phyloP scores from a whole-genome alignment of 495 filamentous ascomycete genomes.

The Aspergillus funiculosus region DNA sequence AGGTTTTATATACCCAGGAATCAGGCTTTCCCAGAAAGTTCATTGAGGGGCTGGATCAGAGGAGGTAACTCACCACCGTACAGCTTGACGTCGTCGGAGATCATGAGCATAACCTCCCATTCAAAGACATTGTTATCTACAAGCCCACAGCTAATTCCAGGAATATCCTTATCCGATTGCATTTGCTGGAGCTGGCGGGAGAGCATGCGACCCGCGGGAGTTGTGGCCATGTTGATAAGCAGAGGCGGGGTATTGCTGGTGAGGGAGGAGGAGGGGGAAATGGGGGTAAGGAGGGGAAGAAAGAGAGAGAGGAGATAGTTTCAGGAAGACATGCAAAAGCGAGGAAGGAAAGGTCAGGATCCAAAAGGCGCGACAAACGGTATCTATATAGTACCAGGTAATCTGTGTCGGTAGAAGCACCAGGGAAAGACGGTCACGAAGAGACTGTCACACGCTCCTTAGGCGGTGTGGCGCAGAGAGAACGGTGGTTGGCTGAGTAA shows the following conservation, averaged over 20 bases:
- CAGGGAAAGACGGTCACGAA: conserved; percentile 11
- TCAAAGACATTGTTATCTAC: conserved; percentile 89
- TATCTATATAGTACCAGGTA: neutral
- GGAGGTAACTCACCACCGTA: conserved; percentile 66
- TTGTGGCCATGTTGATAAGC: conserved; percentile 40
- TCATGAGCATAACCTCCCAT: conserved; percentile 99
- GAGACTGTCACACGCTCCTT: conserved; percentile 18
- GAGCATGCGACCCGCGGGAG: conserved; percentile 68
- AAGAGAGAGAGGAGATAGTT: neutral
- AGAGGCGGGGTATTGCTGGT: neutral
- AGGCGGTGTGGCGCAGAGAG: conserved; percentile 11
- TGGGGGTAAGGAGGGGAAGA: neutral
- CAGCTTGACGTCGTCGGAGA: conserved; percentile 89
- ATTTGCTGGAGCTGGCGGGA: conserved; percentile 86
- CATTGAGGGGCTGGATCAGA: neutral
- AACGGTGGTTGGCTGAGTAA: conserved; percentile 1
- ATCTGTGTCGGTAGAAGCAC: neutral
- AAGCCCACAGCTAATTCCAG: conserved; percentile 88
- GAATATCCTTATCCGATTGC: conserved; percentile 84
- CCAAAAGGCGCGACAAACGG: neutral
- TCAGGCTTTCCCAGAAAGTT: too few species aligned
- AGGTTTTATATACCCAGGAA: too few species aligned
- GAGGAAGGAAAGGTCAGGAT: neutral
- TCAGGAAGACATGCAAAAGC: neutral
- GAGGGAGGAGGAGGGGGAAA: neutral